phyloP scores from a whole-genome alignment of 1,284 basidiomycete genomes.

The Puccinia brachypodii region DNA sequence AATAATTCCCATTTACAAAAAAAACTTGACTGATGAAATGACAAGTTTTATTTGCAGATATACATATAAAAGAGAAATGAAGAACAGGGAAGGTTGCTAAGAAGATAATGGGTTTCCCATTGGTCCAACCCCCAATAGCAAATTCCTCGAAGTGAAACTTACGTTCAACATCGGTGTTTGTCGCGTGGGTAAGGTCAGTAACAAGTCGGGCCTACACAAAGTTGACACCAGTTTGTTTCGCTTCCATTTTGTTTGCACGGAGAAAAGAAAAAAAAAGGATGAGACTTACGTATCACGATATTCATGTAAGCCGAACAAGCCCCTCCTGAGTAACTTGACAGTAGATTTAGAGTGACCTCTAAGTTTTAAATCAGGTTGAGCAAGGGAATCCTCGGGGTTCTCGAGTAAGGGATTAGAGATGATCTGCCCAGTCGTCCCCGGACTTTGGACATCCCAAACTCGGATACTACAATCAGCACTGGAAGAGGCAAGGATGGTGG shows the following conservation, averaged over 20 bases:
- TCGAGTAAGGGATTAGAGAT: slow-evolving; percentile 50
- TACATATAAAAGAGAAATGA: no score
- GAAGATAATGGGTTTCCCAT: slow-evolving; percentile 25
- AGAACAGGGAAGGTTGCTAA: no score
- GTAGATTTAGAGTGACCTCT: slow-evolving; percentile 28
- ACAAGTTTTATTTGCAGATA: no score
- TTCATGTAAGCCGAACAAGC: slow-evolving; percentile 40
- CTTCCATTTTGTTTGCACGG: neutral
- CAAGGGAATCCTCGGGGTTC: slow-evolving; percentile 56
- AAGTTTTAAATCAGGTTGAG: slow-evolving; percentile 60
- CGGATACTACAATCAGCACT: slow-evolving; percentile 90
- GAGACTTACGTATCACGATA: slow-evolving; percentile 31
- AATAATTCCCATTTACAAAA: no score
- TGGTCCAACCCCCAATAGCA: slow-evolving; percentile 81
- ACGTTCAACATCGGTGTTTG: slow-evolving; percentile 87
- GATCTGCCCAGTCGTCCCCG: slow-evolving; percentile 50
- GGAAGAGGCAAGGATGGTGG: slow-evolving; percentile 81
- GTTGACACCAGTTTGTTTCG: neutral
- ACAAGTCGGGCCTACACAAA: slow-evolving; percentile 70
- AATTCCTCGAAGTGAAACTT: slow-evolving; percentile 89
- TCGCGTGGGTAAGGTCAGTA: slow-evolving; percentile 91
- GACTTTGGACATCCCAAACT: slow-evolving; percentile 89
- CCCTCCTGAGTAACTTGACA: slow-evolving; percentile 16
- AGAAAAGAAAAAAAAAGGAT: slow-evolving; percentile 30
- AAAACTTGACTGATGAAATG: neutral